These are phyloP conservation scores for Penicillium lividum DNA, from an alignment of 495 filamentous ascomycete genomes.

Conservation along the genomic window DNA sequence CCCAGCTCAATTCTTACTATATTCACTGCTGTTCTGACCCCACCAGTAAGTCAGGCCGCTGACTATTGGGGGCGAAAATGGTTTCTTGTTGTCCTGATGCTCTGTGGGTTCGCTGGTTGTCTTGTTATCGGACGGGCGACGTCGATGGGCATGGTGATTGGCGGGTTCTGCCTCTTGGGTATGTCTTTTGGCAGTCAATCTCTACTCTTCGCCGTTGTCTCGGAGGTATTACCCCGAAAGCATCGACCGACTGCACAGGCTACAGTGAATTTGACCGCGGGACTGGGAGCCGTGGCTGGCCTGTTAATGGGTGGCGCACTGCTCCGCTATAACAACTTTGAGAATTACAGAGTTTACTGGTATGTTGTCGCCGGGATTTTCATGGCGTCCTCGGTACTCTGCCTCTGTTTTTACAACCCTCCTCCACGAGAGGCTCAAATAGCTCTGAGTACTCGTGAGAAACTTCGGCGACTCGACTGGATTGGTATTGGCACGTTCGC, in stretches of 20 bases:
- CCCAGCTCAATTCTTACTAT: not conserved
- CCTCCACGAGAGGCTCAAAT: not conserved
- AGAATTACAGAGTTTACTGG: not conserved
- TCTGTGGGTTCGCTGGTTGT: not conserved
- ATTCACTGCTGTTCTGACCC: not conserved
- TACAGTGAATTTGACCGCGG: not conserved
- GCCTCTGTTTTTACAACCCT: not conserved
- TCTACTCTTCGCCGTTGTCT: not conserved
- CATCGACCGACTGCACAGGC: not conserved
- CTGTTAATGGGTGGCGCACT: not conserved
- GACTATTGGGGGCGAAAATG: slow-evolving; percentile 1
- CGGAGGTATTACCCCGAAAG: not conserved
- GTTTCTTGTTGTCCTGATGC: not conserved
- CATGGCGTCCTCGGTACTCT: not conserved
- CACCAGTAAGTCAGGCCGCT: not conserved
- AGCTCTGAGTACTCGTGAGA: not conserved
- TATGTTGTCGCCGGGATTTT: not conserved
- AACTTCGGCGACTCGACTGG: not conserved
- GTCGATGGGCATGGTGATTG: not conserved
- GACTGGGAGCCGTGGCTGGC: not conserved
- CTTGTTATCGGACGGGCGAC: not conserved
- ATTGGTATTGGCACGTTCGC: not conserved
- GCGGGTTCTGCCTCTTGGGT: not conserved
- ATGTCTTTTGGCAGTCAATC: not conserved
- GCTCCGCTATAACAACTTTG: not conserved